Conservation (phyloP, 2,329 filamentous ascomycete species). For the Chaetoscypha palmicola region DNA sequence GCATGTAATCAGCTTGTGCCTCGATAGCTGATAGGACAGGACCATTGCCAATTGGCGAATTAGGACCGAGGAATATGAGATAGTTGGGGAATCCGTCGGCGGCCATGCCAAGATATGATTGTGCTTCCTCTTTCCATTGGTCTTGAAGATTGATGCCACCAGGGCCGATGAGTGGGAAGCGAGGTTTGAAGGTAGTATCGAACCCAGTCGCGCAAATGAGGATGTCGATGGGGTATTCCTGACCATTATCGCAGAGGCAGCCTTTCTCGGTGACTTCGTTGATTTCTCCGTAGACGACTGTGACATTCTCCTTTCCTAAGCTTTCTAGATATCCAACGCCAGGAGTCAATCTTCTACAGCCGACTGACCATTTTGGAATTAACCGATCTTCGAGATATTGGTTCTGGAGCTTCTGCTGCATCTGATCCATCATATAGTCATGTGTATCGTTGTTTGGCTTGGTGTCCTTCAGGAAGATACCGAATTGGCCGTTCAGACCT, state of each 20-base stretch:
- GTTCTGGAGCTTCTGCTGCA: conserved; percentile 35
- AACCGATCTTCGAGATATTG: conserved; percentile 36
- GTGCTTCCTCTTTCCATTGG: conserved; percentile 18
- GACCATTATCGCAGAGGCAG: conserved; percentile 35
- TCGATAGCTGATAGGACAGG: conserved; percentile 39
- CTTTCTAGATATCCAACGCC: conserved; percentile 43
- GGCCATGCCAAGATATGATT: conserved; percentile 19
- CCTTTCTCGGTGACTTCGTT: conserved; percentile 34
- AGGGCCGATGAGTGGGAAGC: conserved; percentile 21
- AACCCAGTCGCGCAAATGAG: conserved; percentile 53
- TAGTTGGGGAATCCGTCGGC: conserved; percentile 18
- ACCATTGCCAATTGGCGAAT: conserved; percentile 37
- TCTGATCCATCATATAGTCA: conserved; percentile 32
- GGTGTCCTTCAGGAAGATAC: conserved; percentile 39
- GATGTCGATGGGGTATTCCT: conserved; percentile 32
- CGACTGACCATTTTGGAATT: conserved; percentile 46
- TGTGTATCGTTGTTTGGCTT: conserved; percentile 35
- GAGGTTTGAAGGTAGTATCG: conserved; percentile 27
- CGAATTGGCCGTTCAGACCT: conserved; percentile 40
- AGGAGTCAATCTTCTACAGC: conserved; percentile 46
- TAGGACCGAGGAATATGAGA: conserved; percentile 34
- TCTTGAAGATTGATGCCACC: conserved; percentile 15
- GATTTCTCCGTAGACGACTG: conserved; percentile 43
- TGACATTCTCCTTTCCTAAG: conserved; percentile 39
- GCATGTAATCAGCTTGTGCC: conserved; percentile 43